phyloP scores from a whole-genome alignment of 1,139 yeast genomes.

The Geotrichum aggregatum region DNA sequence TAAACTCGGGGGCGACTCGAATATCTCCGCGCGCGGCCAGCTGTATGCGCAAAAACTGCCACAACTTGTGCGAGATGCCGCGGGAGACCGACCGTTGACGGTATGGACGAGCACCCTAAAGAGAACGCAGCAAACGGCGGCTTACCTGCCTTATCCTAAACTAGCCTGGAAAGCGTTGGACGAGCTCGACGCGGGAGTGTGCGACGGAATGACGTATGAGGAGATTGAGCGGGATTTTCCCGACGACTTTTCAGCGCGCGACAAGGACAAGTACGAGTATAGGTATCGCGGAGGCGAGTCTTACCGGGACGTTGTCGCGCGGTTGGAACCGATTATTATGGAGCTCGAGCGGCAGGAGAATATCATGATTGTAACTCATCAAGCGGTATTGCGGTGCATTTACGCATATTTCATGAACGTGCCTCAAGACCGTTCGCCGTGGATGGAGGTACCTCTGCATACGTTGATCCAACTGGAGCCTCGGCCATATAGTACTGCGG shows the following conservation, averaged over 20 bases:
- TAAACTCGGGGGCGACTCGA: constrained; percentile 93
- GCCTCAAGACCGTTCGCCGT: constrained; percentile 94
- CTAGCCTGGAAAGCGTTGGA: constrained; percentile 95
- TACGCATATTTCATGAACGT: constrained; percentile 98
- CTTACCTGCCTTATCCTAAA: constrained; percentile 74
- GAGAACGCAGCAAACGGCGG: constrained; percentile 91
- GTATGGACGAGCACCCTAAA: constrained; percentile 95
- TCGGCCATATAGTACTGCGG: constrained; percentile 83
- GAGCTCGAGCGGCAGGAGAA: constrained; percentile 96
- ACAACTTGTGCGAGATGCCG: constrained; percentile 64
- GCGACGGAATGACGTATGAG: constrained; percentile 91
- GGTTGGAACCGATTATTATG: constrained; percentile 96
- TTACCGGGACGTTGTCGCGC: constrained; percentile 87
- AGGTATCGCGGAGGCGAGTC: constrained; percentile 97
- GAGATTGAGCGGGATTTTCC: constrained; percentile 82
- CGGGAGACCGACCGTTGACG: constrained; percentile 74
- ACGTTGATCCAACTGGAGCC: constrained; percentile 92
- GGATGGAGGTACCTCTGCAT: constrained; percentile 98
- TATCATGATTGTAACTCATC: constrained; percentile 92
- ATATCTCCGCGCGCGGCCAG: constrained; percentile 79
- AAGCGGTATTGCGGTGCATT: constrained; percentile 92
- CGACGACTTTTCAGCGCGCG: constrained; percentile 92
- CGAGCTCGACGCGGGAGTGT: constrained; percentile 95
- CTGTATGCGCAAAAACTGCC: constrained; percentile 82
- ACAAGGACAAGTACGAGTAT: constrained; percentile 91